A percentile compares a stretch with the other conserved stretches of the same genome.
Conservation (phyloP, 495 filamentous ascomycete genomes). For the Trichoderma erinaceum region DNA sequence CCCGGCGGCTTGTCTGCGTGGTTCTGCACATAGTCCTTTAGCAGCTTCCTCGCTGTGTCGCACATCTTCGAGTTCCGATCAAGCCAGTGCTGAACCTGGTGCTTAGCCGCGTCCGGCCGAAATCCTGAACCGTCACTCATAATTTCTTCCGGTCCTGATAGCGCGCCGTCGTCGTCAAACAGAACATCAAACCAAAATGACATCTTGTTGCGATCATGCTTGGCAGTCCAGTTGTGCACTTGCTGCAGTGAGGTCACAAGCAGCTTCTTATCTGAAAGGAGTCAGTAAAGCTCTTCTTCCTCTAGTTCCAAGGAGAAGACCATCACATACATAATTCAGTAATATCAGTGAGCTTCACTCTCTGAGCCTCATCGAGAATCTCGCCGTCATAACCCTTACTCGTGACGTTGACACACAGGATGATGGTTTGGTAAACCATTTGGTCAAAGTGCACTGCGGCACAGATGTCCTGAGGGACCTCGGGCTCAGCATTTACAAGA, state of each 20-base stretch:
- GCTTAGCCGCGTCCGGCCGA: constrained; percentile 36
- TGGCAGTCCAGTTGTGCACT: constrained; percentile 84
- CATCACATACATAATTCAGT: constrained; percentile 45
- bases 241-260: constrained; percentile 86
- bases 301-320: neutral
- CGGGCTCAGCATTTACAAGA: constrained; percentile 63
- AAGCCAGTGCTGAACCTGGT: constrained; percentile 43
- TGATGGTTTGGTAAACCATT: constrained; percentile 74
- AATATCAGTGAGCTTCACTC: constrained; percentile 45
- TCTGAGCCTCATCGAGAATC: constrained; percentile 58
- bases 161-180: constrained; percentile 53
- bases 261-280: constrained; percentile 70
- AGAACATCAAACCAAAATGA: constrained; percentile 79
- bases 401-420: constrained; percentile 78
- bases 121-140: constrained; percentile 37
- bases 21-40: constrained; percentile 34
- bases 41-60: constrained; percentile 33
- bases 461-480: constrained; percentile 80
- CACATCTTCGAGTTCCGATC: constrained; percentile 47
- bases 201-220: constrained; percentile 87
- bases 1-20: constrained; percentile 28
- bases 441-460: constrained; percentile 72
- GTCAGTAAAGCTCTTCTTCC: constrained; percentile 17
- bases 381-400: constrained; percentile 87
- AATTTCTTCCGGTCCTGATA: constrained; percentile 36